Conservation (phyloP, 257 asterid species). For the Catharanthus roseus region DNA sequence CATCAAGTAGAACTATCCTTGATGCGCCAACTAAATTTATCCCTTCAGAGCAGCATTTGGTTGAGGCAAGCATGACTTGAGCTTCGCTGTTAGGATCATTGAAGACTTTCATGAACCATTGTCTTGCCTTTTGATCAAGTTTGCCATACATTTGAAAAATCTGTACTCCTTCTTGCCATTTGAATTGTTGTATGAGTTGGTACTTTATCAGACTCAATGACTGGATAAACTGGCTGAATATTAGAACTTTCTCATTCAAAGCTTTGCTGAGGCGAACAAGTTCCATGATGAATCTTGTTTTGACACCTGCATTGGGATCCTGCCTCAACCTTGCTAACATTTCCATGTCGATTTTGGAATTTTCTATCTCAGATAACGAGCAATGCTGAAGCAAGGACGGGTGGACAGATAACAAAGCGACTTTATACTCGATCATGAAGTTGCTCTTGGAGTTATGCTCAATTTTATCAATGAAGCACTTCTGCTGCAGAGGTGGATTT, state of each 20-base stretch:
- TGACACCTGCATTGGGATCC: constrained; percentile 36
- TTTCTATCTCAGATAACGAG: constrained; percentile 15
- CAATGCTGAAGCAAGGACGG: constrained; percentile 30
- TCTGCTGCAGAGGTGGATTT: constrained; percentile 41
- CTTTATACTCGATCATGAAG: constrained; percentile 33
- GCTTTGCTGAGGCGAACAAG: constrained; percentile 36
- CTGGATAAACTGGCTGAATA: constrained; percentile 43
- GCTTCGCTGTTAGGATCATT: constrained; percentile 41
- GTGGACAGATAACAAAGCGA: constrained; percentile 43
- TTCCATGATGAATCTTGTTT: constrained; percentile 44
- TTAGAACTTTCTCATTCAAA: constrained; percentile 38
- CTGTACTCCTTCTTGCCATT: constrained; percentile 43
- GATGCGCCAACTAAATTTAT: constrained; percentile 57
- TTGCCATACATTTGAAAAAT: constrained; percentile 49
- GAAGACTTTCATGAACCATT: constrained; percentile 32
- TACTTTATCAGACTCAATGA: constrained; percentile 35
- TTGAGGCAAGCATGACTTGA: constrained; percentile 54
- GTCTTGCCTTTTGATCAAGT: constrained; percentile 34
- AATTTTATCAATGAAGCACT: constrained; percentile 29
- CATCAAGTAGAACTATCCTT: constrained; percentile 48
- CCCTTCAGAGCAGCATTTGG: constrained; percentile 56
- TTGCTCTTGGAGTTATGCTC: constrained; percentile 14
- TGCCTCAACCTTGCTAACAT: constrained; percentile 27
- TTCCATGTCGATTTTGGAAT: constrained; percentile 15
- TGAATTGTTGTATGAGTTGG: constrained; percentile 22